Base-by-base conservation (phyloP, 2,329 filamentous ascomycete species). In the Pestalotiopsis sp. region DNA sequence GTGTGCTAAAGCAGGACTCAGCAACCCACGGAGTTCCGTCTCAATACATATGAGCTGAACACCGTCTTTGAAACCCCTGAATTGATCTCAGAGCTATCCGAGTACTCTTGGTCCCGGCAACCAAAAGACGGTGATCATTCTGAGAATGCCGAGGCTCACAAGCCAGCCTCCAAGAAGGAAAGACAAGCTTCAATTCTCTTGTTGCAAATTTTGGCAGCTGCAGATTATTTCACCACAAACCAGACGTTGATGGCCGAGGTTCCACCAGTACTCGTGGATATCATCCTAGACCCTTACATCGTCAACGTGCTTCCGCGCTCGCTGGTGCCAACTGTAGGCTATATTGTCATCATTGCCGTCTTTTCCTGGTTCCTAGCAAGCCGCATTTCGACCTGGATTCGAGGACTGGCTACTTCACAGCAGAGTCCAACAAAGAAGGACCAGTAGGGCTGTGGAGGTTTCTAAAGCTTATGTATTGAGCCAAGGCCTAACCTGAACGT, bases 281-380 rank as follows among this genome's bases (percentile, higher is more conserved):
- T 90, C 79, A 92, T 98, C 75, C 88, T 99, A 27, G 96, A 98
- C 79, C 94, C 94, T 0, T 98, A 91, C 77, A 70, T 97, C 56
- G 81, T 91, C 75, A 96, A 97, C 82, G 77, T 94, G 17, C 85
- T 98, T 66, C 96, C 96, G 13, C 85, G 85, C 65, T 97, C 94
- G 4, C 83, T 98, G 17, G 75, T 92, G 25, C 90, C 93, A 23
- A 95, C 92, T 1, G 89, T 88, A 13, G 82, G 81, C 45, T 97
- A 94, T 79, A 85, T 97, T 66, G 74, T 86, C 4, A 72, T 87
- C 3, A 86, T 97, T 66, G 89, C 89, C n/a, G 70, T 80, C 31
- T 72, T 77, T 49, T 82, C 82, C 3, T 85, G 80, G 79, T 79
- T 84, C 66, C 74, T 85, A n/a, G 83, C 84, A 49, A 77, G 74